Evolutionary conservation across 148 eudicot species (phyloP).

Genomic region (Dysphania ambrosioides): DNA sequence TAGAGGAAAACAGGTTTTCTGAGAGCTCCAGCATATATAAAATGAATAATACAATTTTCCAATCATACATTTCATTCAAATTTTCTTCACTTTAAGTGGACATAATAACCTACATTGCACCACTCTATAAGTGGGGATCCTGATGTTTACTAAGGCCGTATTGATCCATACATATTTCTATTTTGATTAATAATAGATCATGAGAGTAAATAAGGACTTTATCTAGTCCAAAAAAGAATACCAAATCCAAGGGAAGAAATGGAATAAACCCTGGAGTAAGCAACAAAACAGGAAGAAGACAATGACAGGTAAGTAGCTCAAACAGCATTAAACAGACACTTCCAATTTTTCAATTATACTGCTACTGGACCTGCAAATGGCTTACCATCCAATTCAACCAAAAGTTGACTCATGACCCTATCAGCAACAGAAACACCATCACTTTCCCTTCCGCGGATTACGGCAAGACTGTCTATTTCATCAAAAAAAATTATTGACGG

Average conservation of each 20-base stretch:
- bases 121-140: not conserved
- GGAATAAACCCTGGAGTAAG: not conserved
- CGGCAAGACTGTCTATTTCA: conserved; percentile 94
- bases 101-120: not conserved
- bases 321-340: not conserved
- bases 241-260: not conserved
- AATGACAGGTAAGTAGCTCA: not conserved
- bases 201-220: not conserved
- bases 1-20: conserved; percentile 21
- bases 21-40: not conserved
- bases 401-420: conserved; percentile 92
- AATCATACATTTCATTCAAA: not conserved
- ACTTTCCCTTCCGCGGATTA: conserved; percentile 78
- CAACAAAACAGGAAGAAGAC: not conserved
- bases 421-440: conserved; percentile 92
- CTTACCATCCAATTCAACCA: conserved; percentile 88
- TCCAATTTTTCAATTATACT: not conserved
- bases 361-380: not conserved
- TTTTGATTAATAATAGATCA: not conserved
- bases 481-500: conserved; percentile 94
- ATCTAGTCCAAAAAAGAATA: not conserved
- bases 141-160: not conserved
- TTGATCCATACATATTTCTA: not conserved
- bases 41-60: not conserved
- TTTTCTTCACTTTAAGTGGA: not conserved